phyloP scores from a whole-genome alignment of 2,329 filamentous ascomycete genomes.

The Hypoxylon sp. region DNA sequence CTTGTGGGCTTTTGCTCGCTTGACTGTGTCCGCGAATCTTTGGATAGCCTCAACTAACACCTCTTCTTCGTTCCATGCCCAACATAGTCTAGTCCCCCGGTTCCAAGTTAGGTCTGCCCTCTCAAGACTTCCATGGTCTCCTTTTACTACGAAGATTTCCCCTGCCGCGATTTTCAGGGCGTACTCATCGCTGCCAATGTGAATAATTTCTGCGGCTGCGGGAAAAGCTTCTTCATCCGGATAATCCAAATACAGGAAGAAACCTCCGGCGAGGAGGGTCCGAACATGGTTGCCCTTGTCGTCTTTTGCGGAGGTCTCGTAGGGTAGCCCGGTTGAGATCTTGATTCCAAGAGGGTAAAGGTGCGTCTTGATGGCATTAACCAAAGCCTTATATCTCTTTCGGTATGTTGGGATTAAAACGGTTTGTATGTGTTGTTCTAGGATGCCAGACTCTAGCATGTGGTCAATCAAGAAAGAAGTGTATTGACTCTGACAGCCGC shows the following conservation, averaged over 20 bases:
- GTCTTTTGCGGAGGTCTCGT: slow-evolving; percentile 25
- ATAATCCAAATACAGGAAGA: slow-evolving; percentile 35
- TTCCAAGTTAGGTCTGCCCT: slow-evolving; percentile 27
- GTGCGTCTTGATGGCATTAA: slow-evolving; percentile 32
- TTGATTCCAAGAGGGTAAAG: slow-evolving; percentile 38
- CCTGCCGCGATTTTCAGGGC: slow-evolving; percentile 30
- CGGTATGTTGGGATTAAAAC: slow-evolving; percentile 34
- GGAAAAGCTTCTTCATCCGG: slow-evolving; percentile 24
- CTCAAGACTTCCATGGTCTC: slow-evolving; percentile 23
- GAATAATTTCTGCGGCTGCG: slow-evolving; percentile 17
- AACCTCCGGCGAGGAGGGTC: slow-evolving; percentile 28
- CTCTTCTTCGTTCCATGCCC: slow-evolving; percentile 38
- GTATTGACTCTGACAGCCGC: slow-evolving; percentile 36
- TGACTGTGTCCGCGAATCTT: slow-evolving; percentile 25
- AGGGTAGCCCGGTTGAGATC: slow-evolving; percentile 32
- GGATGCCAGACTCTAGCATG: slow-evolving; percentile 29
- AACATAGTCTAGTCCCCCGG: slow-evolving; percentile 33
- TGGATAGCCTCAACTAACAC: slow-evolving; percentile 18
- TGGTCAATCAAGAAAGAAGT: slow-evolving; percentile 39
- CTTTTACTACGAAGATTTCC: slow-evolving; percentile 31
- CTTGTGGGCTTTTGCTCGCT: slow-evolving; percentile 2
- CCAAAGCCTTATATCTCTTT: slow-evolving; percentile 28
- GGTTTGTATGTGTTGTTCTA: slow-evolving; percentile 32
- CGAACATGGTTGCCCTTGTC: slow-evolving; percentile 5
- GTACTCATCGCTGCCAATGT: slow-evolving; percentile 25